phyloP scores from a whole-genome alignment of 805 yeast genomes.

The Ascoidea rubescens region DNA sequence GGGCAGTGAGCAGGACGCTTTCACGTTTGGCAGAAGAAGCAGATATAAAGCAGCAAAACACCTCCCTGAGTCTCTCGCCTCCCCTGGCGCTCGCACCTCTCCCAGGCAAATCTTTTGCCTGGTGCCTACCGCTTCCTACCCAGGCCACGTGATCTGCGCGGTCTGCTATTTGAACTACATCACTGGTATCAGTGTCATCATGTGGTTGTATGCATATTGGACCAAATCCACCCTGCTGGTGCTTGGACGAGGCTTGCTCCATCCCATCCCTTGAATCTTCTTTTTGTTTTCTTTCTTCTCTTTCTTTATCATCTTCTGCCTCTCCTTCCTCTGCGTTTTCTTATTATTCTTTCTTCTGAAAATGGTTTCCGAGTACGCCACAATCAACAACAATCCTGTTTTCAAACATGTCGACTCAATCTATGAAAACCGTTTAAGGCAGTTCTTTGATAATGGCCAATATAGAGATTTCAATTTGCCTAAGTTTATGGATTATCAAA shows the following conservation, averaged over 20 bases:
- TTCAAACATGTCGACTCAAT: conserved; percentile 67
- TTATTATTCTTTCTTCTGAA: neutral
- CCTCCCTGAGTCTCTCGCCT: no score
- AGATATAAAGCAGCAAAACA: no score
- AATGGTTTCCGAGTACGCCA: conserved; percentile 20
- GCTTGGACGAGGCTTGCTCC: neutral
- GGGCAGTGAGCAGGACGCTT: no score
- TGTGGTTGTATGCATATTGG: neutral
- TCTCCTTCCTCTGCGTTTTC: neutral
- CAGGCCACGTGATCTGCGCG: neutral
- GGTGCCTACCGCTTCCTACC: no score
- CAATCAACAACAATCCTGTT: conserved; percentile 37
- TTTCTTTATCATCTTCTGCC: neutral
- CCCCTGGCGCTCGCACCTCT: no score
- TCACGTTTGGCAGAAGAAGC: no score
- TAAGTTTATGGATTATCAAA: conserved; percentile 46
- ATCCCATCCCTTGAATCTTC: neutral
- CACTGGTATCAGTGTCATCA: neutral
- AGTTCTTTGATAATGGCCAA: conserved; percentile 61
- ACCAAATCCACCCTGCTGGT: neutral
- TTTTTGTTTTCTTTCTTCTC: neutral
- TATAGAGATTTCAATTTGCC: conserved; percentile 65
- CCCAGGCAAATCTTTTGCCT: no score
- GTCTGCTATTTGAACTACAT: neutral
- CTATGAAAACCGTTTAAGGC: conserved; percentile 60